Base-by-base conservation (phyloP, 306 rosid genomes). In the Dalbergia oliveri region DNA sequence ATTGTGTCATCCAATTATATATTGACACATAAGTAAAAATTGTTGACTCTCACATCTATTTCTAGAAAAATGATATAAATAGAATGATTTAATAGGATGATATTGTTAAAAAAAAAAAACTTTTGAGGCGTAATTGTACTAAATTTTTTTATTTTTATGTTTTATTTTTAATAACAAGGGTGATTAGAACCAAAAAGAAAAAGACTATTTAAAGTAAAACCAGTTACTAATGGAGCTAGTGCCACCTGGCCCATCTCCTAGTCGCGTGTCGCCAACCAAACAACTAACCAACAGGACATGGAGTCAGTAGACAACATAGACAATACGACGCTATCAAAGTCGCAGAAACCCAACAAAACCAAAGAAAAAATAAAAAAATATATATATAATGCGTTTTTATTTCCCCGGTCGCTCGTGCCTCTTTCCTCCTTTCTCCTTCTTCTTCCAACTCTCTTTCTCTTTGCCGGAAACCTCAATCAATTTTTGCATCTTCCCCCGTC, bases 351-450 rank as follows among this genome's bases (percentile, higher is more conserved):
- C 5, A 3, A n/a, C 5, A 67, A 64, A 35, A 13, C 43, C 54
- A 26, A 51, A 8, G 39, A 13, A 60, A 21, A 69, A 33, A 6
- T 13, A 11, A 1, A 60, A 26, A 9, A 11, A 11, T 9, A 9
- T 1, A 13, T n/a, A 13, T 2, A 13, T 35, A 59, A 59, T 1
- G 69, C 75, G 76, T 57, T 78, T 78, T 49, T 49, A 53, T 49
- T 79, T 19, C 61, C 14, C 9, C 2, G 19, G 41, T 33, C 34
- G 9, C 44, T 39, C 59, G 62, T 47, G 80, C 51, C 72, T 65
- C 34, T 26, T 2, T 14, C 15, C 16, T 14, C 26, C 44, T 4
- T 51, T 51, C 15, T 13, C 5, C 19, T 53, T n/a, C 58, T 54
- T 16, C 3, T 54, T 16, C 4, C 4, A 5, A n/a, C 60, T 18